Percentiles rank a stretch among this genome's conserved stretches.
These are phyloP conservation scores for Penicillium sp. DNA, from an alignment of 2,329 filamentous ascomycete genomes.

Conservation along the genomic window DNA sequence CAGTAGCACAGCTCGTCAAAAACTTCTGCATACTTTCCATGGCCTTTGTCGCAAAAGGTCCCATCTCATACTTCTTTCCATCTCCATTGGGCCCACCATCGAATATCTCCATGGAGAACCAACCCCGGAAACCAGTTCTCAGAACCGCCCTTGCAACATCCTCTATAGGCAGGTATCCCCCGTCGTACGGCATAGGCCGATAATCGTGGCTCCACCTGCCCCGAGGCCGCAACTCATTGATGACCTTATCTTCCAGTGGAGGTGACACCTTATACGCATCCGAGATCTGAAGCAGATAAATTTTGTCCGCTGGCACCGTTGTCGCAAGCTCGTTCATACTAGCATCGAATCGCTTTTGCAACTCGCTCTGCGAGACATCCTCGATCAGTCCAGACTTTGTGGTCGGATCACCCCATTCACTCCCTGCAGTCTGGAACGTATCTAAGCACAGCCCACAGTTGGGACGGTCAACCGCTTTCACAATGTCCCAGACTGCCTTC, in stretches of 20 bases:
- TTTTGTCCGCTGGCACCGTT: slow-evolving; percentile 67
- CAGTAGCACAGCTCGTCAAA: slow-evolving; percentile 39
- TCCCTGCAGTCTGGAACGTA: slow-evolving; percentile 73
- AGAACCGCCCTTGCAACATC: slow-evolving; percentile 67
- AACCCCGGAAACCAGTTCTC: slow-evolving; percentile 65
- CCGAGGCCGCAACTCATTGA: slow-evolving; percentile 59
- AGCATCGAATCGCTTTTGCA: slow-evolving; percentile 53
- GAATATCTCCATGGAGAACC: slow-evolving; percentile 71
- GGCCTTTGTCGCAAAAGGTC: slow-evolving; percentile 53
- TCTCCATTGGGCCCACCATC: slow-evolving; percentile 60
- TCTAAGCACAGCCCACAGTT: slow-evolving; percentile 77
- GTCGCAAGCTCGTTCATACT: slow-evolving; percentile 59
- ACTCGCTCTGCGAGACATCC: slow-evolving; percentile 44
- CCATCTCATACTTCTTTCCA: slow-evolving; percentile 52
- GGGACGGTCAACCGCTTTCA: slow-evolving; percentile 59
- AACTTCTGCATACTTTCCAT: slow-evolving; percentile 52
- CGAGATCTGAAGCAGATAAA: slow-evolving; percentile 72
- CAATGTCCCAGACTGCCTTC: slow-evolving; percentile 70
- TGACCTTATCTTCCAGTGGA: slow-evolving; percentile 56
- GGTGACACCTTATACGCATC: slow-evolving; percentile 68
- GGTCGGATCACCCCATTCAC: slow-evolving; percentile 72
- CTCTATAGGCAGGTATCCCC: slow-evolving; percentile 69
- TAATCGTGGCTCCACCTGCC: slow-evolving; percentile 72
- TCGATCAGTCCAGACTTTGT: slow-evolving; percentile 62
- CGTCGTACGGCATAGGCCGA: slow-evolving; percentile 68